Percentiles rank a stretch among this genome's conserved stretches.
phyloP scores from a whole-genome alignment of 352 stramenopile species.

The Globisporangium takayamanum region DNA sequence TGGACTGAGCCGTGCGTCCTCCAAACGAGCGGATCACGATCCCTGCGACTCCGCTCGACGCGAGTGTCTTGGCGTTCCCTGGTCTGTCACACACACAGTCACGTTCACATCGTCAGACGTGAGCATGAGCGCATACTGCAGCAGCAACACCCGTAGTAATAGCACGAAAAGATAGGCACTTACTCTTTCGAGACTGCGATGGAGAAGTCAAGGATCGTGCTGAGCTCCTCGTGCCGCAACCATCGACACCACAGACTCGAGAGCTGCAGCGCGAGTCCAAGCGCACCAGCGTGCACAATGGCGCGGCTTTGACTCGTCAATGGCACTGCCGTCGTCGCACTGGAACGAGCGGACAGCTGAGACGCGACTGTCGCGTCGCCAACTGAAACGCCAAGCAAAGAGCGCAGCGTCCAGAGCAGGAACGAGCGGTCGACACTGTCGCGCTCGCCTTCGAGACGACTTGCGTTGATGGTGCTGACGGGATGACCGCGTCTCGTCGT shows the following conservation, averaged over 20 bases:
- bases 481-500: neutral
- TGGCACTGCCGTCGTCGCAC: neutral
- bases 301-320: neutral
- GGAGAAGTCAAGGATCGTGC: slow-evolving; percentile 16
- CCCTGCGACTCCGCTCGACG: slow-evolving; percentile 16
- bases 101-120: neutral
- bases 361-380: neutral
- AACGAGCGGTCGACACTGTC: neutral
- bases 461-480: neutral
- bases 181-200: slow-evolving; percentile 3
- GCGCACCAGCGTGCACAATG: slow-evolving; percentile 18
- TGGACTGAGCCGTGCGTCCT: too few species aligned
- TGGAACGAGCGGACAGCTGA: too few species aligned
- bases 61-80: slow-evolving; percentile 19
- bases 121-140: neutral
- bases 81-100: slow-evolving; percentile 9
- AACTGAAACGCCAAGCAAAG: slow-evolving; percentile 6
- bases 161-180: neutral
- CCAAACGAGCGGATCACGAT: slow-evolving; percentile 28
- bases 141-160: neutral
- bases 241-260: slow-evolving; percentile 16
- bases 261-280: slow-evolving; percentile 24
- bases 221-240: slow-evolving; percentile 7
- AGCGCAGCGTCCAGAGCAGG: slow-evolving; percentile 3
- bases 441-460: neutral